Evolutionary conservation across 257 asterid species (phyloP).

Genomic region (Lycium ferocissimum): DNA sequence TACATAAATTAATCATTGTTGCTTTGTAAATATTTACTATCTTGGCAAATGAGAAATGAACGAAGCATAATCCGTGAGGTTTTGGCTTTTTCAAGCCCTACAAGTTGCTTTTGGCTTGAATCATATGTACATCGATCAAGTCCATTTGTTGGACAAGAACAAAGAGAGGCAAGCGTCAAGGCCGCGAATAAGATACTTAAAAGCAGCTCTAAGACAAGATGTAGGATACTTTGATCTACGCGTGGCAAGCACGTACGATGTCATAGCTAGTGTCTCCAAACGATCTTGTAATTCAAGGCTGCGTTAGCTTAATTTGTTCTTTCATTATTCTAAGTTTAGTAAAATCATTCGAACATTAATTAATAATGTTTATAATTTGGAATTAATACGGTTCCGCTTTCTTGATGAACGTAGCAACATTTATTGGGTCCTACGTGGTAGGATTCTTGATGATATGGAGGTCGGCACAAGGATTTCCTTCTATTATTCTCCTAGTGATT

Average conservation of each 20-base stretch:
- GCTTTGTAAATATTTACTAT: too few species aligned
- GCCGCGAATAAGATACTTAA: too few species aligned
- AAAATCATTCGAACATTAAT: too few species aligned
- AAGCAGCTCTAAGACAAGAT: too few species aligned
- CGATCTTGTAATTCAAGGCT: conserved; percentile 78
- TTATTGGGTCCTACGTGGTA: conserved; percentile 62
- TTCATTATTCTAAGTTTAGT: too few species aligned
- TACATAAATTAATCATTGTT: too few species aligned
- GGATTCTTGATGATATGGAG: conserved; percentile 78
- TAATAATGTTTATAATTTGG: neutral
- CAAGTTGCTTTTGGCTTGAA: neutral
- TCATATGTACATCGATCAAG: neutral
- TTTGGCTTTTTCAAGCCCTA: neutral
- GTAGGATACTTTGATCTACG: conserved; percentile 87
- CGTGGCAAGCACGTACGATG: conserved; percentile 82
- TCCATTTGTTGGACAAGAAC: too few species aligned
- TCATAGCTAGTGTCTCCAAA: conserved; percentile 76
- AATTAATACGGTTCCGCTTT: conserved; percentile 61
- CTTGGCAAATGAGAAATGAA: too few species aligned
- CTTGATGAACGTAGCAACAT: conserved; percentile 67
- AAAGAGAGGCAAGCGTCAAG: neutral
- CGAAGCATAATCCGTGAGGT: neutral
- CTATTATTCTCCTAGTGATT: conserved; percentile 56
- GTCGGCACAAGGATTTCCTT: conserved; percentile 73
- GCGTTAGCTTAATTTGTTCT: conserved; percentile 33